A percentile compares a stretch with the other conserved stretches of the same genome.
Conservation (phyloP, 2,329 filamentous ascomycete genomes). For the Cladosporium sp. region DNA sequence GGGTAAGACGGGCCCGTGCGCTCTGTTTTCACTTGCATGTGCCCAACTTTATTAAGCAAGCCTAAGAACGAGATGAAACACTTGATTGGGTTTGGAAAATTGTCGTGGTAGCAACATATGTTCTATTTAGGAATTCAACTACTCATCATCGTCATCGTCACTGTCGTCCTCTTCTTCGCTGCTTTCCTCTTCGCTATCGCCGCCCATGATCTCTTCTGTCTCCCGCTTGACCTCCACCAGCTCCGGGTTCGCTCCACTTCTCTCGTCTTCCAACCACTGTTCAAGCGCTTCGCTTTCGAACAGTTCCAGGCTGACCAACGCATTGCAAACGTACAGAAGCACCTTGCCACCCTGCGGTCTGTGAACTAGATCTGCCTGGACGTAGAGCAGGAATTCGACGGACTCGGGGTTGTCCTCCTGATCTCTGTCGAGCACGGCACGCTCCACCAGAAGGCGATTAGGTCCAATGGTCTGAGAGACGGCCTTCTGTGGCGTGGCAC, state of each 20-base stretch:
- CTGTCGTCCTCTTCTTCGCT: constrained; percentile 51
- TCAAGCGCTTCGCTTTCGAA: constrained; percentile 84
- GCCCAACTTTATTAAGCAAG: too few relatives aligned
- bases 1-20: not conserved
- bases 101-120: not conserved
- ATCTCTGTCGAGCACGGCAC: constrained; percentile 52
- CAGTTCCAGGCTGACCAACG: constrained; percentile 76
- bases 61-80: too few relatives aligned
- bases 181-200: constrained; percentile 65
- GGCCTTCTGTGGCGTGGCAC: constrained; percentile 33
- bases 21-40: not conserved
- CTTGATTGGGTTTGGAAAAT: too few relatives aligned
- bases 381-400: constrained; percentile 72
- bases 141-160: constrained; percentile 21
- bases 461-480: constrained; percentile 38
- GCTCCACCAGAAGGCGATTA: constrained; percentile 55
- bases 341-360: constrained; percentile 59
- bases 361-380: constrained; percentile 72
- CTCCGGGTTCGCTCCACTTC: constrained; percentile 59
- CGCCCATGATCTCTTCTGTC: constrained; percentile 69
- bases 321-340: constrained; percentile 72
- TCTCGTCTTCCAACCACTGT: constrained; percentile 77
- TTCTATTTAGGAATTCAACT: not conserved
- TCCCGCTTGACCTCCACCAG: constrained; percentile 66
- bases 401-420: constrained; percentile 57